Conservation (phyloP, 441 rosid species). For the Jatropha multifida region DNA sequence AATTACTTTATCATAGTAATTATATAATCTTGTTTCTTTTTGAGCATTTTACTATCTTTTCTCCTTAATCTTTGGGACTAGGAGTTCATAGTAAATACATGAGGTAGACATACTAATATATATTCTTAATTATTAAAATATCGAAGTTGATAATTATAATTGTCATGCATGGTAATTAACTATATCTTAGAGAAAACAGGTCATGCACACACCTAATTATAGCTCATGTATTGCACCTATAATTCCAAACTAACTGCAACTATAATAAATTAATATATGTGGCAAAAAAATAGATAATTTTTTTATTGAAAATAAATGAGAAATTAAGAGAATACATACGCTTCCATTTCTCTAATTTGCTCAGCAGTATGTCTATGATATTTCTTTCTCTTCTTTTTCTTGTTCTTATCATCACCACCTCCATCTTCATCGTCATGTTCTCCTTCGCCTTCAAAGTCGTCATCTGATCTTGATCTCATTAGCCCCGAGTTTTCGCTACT, state of each 20-base stretch:
- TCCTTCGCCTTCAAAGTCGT: conserved; percentile 64
- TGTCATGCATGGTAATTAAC: neutral
- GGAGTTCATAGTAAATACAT: neutral
- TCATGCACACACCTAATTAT: neutral
- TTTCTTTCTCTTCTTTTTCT: conserved; percentile 92
- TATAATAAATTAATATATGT: neutral
- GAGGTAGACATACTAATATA: neutral
- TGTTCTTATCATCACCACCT: conserved; percentile 50
- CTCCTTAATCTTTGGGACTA: neutral
- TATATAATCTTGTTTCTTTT: conserved; percentile 15
- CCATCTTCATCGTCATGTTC: conserved; percentile 55
- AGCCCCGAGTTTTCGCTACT: conserved; percentile 95
- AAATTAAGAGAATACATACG: conserved; percentile 40
- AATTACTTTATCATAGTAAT: neutral
- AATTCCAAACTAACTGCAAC: neutral
- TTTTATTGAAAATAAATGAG: neutral
- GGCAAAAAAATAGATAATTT: neutral
- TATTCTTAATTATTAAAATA: neutral
- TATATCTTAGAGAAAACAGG: neutral
- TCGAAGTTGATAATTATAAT: neutral
- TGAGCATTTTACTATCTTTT: conserved; percentile 22
- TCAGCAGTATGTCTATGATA: conserved; percentile 94
- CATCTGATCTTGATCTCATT: conserved; percentile 84
- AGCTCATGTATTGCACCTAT: neutral
- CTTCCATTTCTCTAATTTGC: conserved; percentile 96